Evolutionary conservation across 2,329 filamentous ascomycete species (phyloP), one percentile per base, ranked within the genome.

Genomic region (Geoglossum cookeanum): DNA sequence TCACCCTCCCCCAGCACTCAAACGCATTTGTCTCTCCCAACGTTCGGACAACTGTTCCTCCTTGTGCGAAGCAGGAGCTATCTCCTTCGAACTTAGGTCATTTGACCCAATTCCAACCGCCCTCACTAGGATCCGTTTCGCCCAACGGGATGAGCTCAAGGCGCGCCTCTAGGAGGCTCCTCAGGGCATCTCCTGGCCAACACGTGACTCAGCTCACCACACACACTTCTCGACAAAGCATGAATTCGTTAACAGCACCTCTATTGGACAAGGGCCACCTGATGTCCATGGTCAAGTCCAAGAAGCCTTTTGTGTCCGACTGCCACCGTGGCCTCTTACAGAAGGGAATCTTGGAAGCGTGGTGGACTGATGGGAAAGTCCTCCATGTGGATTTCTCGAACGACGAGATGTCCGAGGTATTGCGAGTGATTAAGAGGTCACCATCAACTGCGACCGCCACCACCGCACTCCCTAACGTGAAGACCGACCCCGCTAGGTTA

Each of bases 351-450:
- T 15, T 35, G 3, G 5, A 32, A 6, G 35, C 22, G 30, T 42
- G 55, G 32, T 35, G 45, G 48, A 33, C 27, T 13, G 30, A 32
- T 6, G 48, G 48, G 27, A 32, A 51, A 54, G 32, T 35, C 3
- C 17, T 57, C 15, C 56, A 57, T 42, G 56, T 44, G 9, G 56
- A 58, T 39, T 58, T 58, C n/a, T 42, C 49, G 39, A 29, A 54
- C 17, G n/a, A 35, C 13, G 56, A 58, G 45, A 57, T 57, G 30
- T 22, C 22, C 22, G 15, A 57, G 4, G 33, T 49, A 8, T 9
- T 27, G 35, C 27, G 27, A 32, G 55, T n/a, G 15, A 11, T 37
- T 47, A 11, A 35, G 27, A 13, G 22, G 22, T 22, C 22, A 22
- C 22, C 22, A 2, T 11, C 53, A 11, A 5, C 53, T 55, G 13